Evolutionary conservation across 2,329 filamentous ascomycete genomes (phyloP), one percentile per base, ranked within the genome.

Genomic region (Alternaria atra): DNA sequence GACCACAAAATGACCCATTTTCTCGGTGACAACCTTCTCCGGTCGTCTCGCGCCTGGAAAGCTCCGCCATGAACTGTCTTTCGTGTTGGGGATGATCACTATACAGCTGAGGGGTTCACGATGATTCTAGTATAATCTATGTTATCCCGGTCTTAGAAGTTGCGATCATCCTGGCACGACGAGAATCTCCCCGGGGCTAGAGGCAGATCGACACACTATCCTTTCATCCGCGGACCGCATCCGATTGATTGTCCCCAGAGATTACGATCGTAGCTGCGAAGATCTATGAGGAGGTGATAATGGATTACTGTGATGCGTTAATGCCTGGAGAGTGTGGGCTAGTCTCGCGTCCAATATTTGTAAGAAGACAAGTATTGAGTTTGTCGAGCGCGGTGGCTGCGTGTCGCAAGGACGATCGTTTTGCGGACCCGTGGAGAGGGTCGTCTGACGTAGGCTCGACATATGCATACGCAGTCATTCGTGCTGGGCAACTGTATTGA

Each of bases 141-240:
- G 32, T n/a, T 27, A 27, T 25, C 30, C 25, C 48, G 20, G 40
- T 30, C 44, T 35, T 27, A 40, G 40, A 54, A 34, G 40, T 32
- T 52, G 50, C 27, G 48, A 58, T 54, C 40, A 58, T 58, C 50
- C 48, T 35, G 40, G 50, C 48, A 27, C 20, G 48, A 42, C 17
- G 30, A 27, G 34, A 58, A 47, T 52, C 32, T 47, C 42, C 40
- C 55, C 40, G 42, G 50, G 35, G 29, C 48, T 58, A 54, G 34
- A 54, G 48, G 55, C 40, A 58, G 55, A 58, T 58, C 55, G 50
- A 52, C 55, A 53, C 7, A 48, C 34, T 54, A 46, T 35, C 34
- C 34, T 20, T 54, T 58, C 55, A 48, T 43, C 55, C 32, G 50
- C 40, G 34, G 40, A n/a, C 40, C 34, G 34, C 40, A 43, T 52